Evolutionary conservation across 345 rosid species (phyloP).

Genomic region (Kernera saxatilis): DNA sequence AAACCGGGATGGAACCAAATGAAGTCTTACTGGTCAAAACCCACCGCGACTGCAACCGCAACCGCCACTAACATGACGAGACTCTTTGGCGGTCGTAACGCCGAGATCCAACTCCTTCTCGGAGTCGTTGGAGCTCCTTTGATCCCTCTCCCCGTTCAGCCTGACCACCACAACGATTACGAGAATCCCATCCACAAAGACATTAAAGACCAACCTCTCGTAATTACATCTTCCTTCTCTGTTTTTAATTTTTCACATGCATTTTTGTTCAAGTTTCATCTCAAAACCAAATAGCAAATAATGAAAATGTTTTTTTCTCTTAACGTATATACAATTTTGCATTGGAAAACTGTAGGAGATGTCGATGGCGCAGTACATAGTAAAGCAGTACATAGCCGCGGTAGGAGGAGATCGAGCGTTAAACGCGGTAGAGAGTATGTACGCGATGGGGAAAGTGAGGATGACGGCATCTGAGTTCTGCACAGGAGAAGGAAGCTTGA

Average conservation of each 20-base stretch:
- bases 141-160: constrained; percentile 65
- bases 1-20: constrained; percentile 64
- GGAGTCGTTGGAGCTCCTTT: constrained; percentile 96
- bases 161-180: constrained; percentile 30
- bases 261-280: not conserved
- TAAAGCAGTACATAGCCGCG: constrained; percentile 83
- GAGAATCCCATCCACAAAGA: constrained; percentile 35
- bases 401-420: constrained; percentile 80
- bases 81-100: constrained; percentile 53
- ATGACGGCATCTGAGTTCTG: constrained; percentile 80
- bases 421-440: constrained; percentile 66
- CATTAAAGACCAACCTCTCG: constrained; percentile 62
- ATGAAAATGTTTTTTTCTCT: too few species aligned
- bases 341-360: constrained; percentile 42
- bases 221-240: constrained; percentile 27
- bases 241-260: not conserved
- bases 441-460: constrained; percentile 91
- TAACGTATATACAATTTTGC: too few species aligned
- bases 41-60: constrained; percentile 28
- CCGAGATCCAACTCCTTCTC: constrained; percentile 86
- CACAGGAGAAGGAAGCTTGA: constrained; percentile 53
- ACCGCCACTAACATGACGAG: constrained; percentile 32
- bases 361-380: constrained; percentile 91
- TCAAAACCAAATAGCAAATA: not conserved
- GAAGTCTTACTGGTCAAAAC: constrained; percentile 74